phyloP scores from a whole-genome alignment of 1,284 basidiomycete genomes.

The Apiotrichum domesticum region DNA sequence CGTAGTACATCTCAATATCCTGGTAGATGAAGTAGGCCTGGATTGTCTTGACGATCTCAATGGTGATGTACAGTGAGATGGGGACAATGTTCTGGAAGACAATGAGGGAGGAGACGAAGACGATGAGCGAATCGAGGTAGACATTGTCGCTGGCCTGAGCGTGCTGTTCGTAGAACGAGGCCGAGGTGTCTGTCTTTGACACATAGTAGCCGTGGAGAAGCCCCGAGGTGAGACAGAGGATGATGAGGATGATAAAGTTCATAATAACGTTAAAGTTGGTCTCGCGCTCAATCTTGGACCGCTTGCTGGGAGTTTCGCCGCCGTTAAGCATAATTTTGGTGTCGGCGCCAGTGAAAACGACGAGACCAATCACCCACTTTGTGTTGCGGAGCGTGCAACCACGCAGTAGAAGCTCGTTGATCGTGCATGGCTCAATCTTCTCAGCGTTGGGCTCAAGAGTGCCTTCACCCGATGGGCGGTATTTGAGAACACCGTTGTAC shows the following conservation, averaged over 20 bases:
- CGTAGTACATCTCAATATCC: constrained; percentile 95
- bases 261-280: constrained; percentile 80
- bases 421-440: constrained; percentile 56
- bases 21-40: constrained; percentile 97
- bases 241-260: constrained; percentile 75
- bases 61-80: constrained; percentile 93
- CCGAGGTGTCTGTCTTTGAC: constrained; percentile 59
- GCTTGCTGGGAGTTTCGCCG: constrained; percentile 80
- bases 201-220: constrained; percentile 54
- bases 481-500: constrained; percentile 80
- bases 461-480: constrained; percentile 43
- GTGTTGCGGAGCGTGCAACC: constrained; percentile 93
- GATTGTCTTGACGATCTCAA: constrained; percentile 94
- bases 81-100: constrained; percentile 98
- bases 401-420: constrained; percentile 88
- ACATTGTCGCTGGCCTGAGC: constrained; percentile 59
- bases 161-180: constrained; percentile 64
- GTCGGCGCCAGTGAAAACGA: constrained; percentile 89
- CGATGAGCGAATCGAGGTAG: constrained; percentile 74
- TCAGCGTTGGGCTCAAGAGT: constrained; percentile 25
- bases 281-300: constrained; percentile 93
- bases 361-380: constrained; percentile 86
- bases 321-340: constrained; percentile 98
- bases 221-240: constrained; percentile 65
- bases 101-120: constrained; percentile 83